phyloP scores from a whole-genome alignment of 768 basidiomycete species.

The Tricholoma sp. region DNA sequence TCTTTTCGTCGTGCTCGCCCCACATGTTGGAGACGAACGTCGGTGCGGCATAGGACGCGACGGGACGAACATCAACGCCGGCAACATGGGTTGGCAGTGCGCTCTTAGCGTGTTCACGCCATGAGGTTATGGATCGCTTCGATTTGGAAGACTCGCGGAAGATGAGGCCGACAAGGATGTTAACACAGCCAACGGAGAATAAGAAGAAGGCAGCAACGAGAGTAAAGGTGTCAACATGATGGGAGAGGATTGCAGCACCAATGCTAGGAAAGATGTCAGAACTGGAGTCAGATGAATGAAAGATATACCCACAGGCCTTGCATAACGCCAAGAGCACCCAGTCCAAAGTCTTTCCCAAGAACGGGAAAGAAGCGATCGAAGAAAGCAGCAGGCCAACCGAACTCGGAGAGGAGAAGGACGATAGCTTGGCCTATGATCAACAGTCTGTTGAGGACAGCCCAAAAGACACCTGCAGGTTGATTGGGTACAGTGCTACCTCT shows the following conservation, averaged over 20 bases:
- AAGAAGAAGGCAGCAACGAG: constrained; percentile 91
- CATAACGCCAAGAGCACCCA: constrained; percentile 83
- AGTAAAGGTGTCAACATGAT: constrained; percentile 82
- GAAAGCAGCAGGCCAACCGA: constrained; percentile 74
- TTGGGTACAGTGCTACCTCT: constrained; percentile 83
- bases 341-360: constrained; percentile 76
- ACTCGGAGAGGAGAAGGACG: constrained; percentile 76
- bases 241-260: constrained; percentile 66
- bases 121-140: constrained; percentile 59
- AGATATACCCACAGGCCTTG: constrained; percentile 65
- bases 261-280: constrained; percentile 34
- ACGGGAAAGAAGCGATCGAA: constrained; percentile 86
- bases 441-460: constrained; percentile 84
- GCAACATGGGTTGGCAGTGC: constrained; percentile 47
- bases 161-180: constrained; percentile 72
- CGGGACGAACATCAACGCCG: constrained; percentile 30
- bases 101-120: constrained; percentile 51
- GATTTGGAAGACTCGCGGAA: constrained; percentile 59
- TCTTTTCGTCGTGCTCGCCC: constrained; percentile 13
- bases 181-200: constrained; percentile 86
- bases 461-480: constrained; percentile 87
- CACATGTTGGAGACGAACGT: constrained; percentile 34
- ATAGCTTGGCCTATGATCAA: constrained; percentile 84
- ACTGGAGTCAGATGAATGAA: neutral
- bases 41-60: constrained; percentile 26